Percentiles rank a stretch among this genome's conserved stretches.
phyloP scores from a whole-genome alignment of 2,329 filamentous ascomycete genomes.

The Trichoderma sp. region DNA sequence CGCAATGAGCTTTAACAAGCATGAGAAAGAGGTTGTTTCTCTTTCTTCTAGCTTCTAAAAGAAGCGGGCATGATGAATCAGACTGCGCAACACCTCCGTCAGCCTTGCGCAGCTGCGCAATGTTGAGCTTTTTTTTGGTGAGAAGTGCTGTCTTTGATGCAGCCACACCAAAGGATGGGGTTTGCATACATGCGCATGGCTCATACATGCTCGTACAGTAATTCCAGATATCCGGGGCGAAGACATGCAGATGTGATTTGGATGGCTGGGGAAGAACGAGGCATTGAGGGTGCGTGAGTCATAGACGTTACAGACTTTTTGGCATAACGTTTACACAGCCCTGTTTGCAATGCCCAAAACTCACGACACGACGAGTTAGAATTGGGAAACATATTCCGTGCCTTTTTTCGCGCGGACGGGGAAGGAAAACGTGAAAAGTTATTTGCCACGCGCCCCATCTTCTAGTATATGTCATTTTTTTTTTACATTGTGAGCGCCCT shows the following conservation, averaged over 20 bases:
- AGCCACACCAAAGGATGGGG: background rate
- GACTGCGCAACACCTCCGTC: background rate
- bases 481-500: background rate
- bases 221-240: background rate
- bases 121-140: background rate
- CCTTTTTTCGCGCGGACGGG: background rate
- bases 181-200: background rate
- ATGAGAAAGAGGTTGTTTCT: too few relatives aligned
- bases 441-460: background rate
- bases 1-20: background rate
- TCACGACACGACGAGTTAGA: background rate
- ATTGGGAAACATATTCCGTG: background rate
- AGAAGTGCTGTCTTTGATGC: background rate
- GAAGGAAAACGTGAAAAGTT: background rate
- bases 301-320: background rate
- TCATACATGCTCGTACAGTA: background rate
- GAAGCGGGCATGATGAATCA: background rate
- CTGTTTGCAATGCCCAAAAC: background rate
- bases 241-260: background rate
- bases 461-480: too few relatives aligned
- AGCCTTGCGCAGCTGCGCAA: background rate
- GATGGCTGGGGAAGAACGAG: background rate
- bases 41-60: too few relatives aligned
- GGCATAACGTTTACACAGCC: background rate
- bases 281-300: background rate